phyloP scores from a whole-genome alignment of 306 rosid genomes.

The Nissolia schottii region DNA sequence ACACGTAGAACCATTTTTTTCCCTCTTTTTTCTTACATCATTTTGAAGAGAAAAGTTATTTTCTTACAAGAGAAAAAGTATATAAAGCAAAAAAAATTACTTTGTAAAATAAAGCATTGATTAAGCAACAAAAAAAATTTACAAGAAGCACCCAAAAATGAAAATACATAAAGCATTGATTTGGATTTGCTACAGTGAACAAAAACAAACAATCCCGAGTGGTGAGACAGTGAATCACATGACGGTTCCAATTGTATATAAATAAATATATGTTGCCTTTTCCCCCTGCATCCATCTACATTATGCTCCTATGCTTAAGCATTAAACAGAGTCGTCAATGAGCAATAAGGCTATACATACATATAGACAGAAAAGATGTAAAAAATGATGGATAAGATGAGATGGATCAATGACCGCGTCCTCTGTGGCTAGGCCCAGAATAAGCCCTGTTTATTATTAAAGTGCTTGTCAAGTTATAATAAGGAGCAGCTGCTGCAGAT shows the following conservation, averaged over 20 bases:
- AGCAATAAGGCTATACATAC: no score
- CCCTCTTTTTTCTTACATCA: not conserved
- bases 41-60: not conserved
- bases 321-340: not conserved
- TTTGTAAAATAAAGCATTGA: not conserved
- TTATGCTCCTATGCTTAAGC: not conserved
- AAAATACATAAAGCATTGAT: not conserved
- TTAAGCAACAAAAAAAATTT: no score
- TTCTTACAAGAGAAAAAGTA: not conserved
- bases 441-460: slow-evolving; percentile 22
- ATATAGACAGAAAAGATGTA: not conserved
- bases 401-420: slow-evolving; percentile 48
- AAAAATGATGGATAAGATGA: no score
- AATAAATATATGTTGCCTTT: no score
- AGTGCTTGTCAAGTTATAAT: slow-evolving; percentile 5
- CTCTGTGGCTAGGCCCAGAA: slow-evolving; percentile 46
- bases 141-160: no score
- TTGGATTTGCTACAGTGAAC: not conserved
- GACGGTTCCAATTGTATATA: no score
- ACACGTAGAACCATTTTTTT: not conserved
- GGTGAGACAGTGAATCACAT: not conserved
- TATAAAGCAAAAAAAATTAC: not conserved
- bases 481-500: slow-evolving; percentile 15
- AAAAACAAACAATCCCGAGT: not conserved
- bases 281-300: no score